A percentile compares a stretch with the other conserved stretches of the same genome.
Conservation (phyloP, 768 basidiomycete genomes). For the Paxillus ammoniavirescens region DNA sequence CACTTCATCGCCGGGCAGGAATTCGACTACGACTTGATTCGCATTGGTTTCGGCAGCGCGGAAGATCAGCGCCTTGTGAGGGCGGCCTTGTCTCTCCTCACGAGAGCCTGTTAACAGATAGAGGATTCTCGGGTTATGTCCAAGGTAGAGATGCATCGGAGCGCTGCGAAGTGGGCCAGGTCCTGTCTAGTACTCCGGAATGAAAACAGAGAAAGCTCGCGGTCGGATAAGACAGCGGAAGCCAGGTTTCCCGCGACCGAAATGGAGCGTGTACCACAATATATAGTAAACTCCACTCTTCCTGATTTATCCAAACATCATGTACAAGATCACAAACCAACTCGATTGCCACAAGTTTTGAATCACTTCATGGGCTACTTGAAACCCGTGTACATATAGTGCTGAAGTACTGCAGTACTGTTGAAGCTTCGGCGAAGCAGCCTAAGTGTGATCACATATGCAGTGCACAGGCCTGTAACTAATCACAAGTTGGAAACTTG, state of each 20-base stretch:
- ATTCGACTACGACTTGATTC: slow-evolving; percentile 81
- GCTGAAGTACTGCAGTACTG: no score
- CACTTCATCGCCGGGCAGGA: slow-evolving; percentile 70
- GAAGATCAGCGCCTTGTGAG: slow-evolving; percentile 67
- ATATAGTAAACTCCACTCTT: no score
- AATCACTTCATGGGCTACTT: no score
- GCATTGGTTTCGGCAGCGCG: slow-evolving; percentile 53
- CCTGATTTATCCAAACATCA: no score
- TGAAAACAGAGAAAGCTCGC: neutral
- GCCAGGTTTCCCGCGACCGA: no score
- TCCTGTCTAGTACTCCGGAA: neutral
- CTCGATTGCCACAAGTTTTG: no score
- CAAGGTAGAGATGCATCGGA: slow-evolving; percentile 73
- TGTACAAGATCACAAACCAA: no score
- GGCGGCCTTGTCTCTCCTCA: slow-evolving; percentile 61
- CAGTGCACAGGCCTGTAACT: neutral
- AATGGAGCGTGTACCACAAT: no score
- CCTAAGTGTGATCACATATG: neutral
- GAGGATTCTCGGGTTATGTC: slow-evolving; percentile 63
- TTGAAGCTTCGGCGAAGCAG: neutral
- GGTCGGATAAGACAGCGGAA: no score
- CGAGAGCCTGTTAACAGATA: slow-evolving; percentile 71
- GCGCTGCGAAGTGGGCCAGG: neutral
- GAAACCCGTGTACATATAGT: neutral
- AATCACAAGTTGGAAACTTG: neutral